Evolutionary conservation across 23 red algal genomes (phyloP), one percentile per base, ranked within the genome.

Genomic region (Gracilaria caudata): DNA sequence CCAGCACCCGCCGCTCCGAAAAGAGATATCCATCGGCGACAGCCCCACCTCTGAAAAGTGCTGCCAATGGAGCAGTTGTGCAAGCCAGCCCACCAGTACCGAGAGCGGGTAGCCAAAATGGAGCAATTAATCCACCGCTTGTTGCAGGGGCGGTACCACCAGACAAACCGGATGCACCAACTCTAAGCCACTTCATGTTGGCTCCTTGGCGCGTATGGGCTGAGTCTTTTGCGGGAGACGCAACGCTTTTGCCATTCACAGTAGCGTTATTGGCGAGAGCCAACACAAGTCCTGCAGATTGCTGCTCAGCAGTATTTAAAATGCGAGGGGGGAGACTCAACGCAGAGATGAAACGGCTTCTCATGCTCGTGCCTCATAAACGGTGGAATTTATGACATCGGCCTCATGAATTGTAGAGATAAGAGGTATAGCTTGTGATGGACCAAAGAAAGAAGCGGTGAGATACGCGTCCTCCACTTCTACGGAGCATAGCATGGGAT

Each of bases 1-100:
- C 87, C 87, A 73, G 77, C 87, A 46, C 87, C 87, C n/a, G 77
- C 87, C 29, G 78, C 78, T n/a, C 87, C 87, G 57, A 91, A n/a
- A n/a, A 91, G 25, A 82, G 58, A 40, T 64, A 63, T 56, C 77
- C 87, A 39, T 82, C 77, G 46, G 87, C 87, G 10, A 82, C 78
- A 56, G 87, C 76, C 13, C 77, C 87, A 82, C 87, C 87, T 24
- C 77, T 66, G 24, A 77, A 65, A 30, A 81, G 59, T 17, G 87
- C 87, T 10, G 78, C 78, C 46, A 89, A 65, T 28, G 85, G 85
- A 38, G 72, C 85, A 5, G 85, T 58, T 29, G 72, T 73, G 39
- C 85, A 55, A 17, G 77, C 87, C 38, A 91, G 44, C 16, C 87
- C 87, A 59, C 76, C 87, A 7, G 76, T 82, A 13, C 77, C 76